phyloP scores from a whole-genome alignment of 2,329 filamentous ascomycete genomes.

The Trichoderma asperellum region DNA sequence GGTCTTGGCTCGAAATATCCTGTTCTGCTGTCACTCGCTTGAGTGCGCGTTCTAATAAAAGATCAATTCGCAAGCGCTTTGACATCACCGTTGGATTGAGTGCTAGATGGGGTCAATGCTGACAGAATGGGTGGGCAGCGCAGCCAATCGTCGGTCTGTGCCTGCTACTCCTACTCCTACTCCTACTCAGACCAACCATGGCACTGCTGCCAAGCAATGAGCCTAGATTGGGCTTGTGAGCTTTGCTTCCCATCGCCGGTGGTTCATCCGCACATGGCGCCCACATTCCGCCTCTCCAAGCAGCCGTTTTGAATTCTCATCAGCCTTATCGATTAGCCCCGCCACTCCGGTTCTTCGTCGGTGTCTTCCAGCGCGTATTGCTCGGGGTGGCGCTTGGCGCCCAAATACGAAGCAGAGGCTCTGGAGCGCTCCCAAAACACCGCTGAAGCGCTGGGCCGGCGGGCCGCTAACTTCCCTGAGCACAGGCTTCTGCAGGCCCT shows the following conservation, averaged over 20 bases:
- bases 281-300: constrained; percentile 7
- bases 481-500: constrained; percentile 14
- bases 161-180: neutral
- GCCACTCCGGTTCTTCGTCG: constrained; percentile 2
- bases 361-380: neutral
- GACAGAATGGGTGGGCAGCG: neutral
- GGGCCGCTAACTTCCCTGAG: constrained; percentile 9
- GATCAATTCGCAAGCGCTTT: neutral
- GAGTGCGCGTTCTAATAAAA: neutral
- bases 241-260: neutral
- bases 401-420: neutral
- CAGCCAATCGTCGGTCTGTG: neutral
- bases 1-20: neutral
- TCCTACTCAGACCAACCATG: neutral
- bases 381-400: neutral
- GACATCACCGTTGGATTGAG: neutral
- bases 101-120: neutral
- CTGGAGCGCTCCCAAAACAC: neutral
- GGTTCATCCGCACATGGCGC: constrained; percentile 20
- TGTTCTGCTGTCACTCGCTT: neutral
- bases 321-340: constrained; percentile 26
- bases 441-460: constrained; percentile 18
- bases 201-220: neutral
- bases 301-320: neutral
- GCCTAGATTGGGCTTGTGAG: neutral